Conservation (phyloP, 768 basidiomycete genomes). For the Tylopilus vinaceipallidus region DNA sequence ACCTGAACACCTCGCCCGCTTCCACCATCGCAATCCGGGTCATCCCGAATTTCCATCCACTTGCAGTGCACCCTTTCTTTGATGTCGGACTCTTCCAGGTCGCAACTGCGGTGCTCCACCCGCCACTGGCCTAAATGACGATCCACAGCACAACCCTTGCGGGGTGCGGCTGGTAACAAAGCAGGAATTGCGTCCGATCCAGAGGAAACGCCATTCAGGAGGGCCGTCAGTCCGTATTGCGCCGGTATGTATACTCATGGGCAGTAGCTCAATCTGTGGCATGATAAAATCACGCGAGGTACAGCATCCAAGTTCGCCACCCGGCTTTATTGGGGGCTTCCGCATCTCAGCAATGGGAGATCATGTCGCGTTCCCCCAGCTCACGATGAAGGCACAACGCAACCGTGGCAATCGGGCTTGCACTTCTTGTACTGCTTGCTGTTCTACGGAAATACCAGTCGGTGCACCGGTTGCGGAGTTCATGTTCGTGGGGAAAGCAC, state of each 20-base stretch:
- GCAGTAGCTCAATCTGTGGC: too few species aligned
- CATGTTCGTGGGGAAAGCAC: too few species aligned
- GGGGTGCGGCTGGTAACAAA: too few species aligned
- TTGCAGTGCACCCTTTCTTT: conserved; percentile 3
- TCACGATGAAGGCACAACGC: conserved; percentile 5
- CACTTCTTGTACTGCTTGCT: too few species aligned
- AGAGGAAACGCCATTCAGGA: neutral
- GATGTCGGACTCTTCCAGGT: neutral
- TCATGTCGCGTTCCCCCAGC: conserved; percentile 14
- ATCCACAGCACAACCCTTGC: too few species aligned
- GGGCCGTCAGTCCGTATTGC: conserved; percentile 3
- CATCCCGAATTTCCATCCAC: neutral
- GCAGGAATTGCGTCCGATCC: conserved; percentile 6
- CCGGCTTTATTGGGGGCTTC: too few species aligned
- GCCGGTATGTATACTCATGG: too few species aligned
- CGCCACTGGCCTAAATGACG: too few species aligned
- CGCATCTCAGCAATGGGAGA: neutral
- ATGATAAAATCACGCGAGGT: too few species aligned
- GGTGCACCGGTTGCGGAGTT: too few species aligned
- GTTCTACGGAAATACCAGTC: too few species aligned
- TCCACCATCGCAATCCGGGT: conserved; percentile 4
- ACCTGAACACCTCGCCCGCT: neutral
- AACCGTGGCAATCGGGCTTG: conserved; percentile 14
- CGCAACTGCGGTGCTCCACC: conserved; percentile 7
- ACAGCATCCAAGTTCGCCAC: too few species aligned